Evolutionary conservation across 2,329 filamentous ascomycete genomes (phyloP).

Genomic region (Neophaeococcomyces mojaviensis): DNA sequence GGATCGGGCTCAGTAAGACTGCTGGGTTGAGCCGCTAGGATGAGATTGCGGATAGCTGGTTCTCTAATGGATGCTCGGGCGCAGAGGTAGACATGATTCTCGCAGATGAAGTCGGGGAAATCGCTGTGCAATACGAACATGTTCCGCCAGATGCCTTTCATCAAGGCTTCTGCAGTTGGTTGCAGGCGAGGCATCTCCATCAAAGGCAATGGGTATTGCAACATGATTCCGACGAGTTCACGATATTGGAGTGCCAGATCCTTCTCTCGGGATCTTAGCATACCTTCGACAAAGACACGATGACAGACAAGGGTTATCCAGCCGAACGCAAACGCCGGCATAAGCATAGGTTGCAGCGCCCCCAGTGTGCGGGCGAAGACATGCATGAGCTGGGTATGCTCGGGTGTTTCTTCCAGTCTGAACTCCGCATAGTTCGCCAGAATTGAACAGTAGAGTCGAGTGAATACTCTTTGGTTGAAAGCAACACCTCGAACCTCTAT

Average conservation of each 20-base stretch:
- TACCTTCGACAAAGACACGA: constrained; percentile 70
- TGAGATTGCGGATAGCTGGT: constrained; percentile 78
- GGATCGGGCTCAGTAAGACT: constrained; percentile 67
- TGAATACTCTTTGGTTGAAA: constrained; percentile 85
- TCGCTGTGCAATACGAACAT: constrained; percentile 84
- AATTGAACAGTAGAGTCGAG: constrained; percentile 76
- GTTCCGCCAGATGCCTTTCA: constrained; percentile 74
- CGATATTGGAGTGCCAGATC: constrained; percentile 70
- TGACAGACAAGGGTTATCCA: constrained; percentile 82
- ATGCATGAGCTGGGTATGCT: constrained; percentile 63
- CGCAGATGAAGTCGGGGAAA: constrained; percentile 84
- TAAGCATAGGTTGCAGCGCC: constrained; percentile 65
- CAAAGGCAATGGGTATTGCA: constrained; percentile 69
- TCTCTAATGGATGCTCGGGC: constrained; percentile 75
- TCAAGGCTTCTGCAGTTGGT: constrained; percentile 69
- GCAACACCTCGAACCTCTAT: constrained; percentile 70
- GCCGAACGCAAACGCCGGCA: constrained; percentile 74
- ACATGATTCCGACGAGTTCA: constrained; percentile 63
- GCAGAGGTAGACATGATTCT: constrained; percentile 76
- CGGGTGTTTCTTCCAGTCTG: constrained; percentile 50
- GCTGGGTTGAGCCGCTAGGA: constrained; percentile 71
- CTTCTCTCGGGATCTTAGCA: constrained; percentile 61
- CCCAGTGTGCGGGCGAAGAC: constrained; percentile 64
- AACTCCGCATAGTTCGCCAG: constrained; percentile 64
- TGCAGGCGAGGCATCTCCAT: constrained; percentile 66